Base-by-base conservation (phyloP, 768 basidiomycete species). In the Nidularia pulvinata region DNA sequence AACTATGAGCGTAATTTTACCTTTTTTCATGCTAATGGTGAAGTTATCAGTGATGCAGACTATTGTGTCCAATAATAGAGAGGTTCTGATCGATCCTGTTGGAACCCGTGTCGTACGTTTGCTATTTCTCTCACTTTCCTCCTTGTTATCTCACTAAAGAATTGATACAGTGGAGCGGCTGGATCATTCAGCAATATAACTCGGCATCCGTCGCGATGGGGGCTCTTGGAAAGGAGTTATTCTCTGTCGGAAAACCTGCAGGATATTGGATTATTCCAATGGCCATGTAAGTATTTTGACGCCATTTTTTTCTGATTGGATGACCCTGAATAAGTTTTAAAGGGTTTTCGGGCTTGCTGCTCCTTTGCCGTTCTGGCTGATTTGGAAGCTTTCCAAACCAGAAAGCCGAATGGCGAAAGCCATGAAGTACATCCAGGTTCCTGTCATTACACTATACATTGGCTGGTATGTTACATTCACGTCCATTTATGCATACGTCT, bases 141-240 rank as follows among this genome's bases (percentile, higher is more conserved):
- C 33, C 22, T 33, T n/a, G 4, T 52, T 30, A 33, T n/a, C 25
- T n/a, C 14, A 46, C 10, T 46, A 11, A n/a, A 4, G 45, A 16
- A 16, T 33, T 42, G 50, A 19, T 49, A 9, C 49, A 77, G 70
- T 78, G 78, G 79, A 78, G 72, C 51, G 80, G 80, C 19, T 82
- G 81, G 81, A 72, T 78, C 53, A 69, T 81, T 46, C 80, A 83
- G 57, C 64, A 71, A 44, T 75, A 78, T 61, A 84, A 83, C 64
- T 80, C 80, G 19, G 76, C 77, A 4, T 78, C 81, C 4, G 72
- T 84, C 14, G 80, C 81, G 0, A 80, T 81, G 77, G 81, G 82
- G 32, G 81, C 80, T 2, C 66, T 82, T 4, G 77, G 80, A 44
- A 72, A 73, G 48, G 77, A 84, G 49, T 75, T 86, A 13, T 85